A percentile compares a stretch with the other conserved stretches of the same genome.
phyloP scores from a whole-genome alignment of 148 eudicot species.

The Vaccinium corymbosum region DNA sequence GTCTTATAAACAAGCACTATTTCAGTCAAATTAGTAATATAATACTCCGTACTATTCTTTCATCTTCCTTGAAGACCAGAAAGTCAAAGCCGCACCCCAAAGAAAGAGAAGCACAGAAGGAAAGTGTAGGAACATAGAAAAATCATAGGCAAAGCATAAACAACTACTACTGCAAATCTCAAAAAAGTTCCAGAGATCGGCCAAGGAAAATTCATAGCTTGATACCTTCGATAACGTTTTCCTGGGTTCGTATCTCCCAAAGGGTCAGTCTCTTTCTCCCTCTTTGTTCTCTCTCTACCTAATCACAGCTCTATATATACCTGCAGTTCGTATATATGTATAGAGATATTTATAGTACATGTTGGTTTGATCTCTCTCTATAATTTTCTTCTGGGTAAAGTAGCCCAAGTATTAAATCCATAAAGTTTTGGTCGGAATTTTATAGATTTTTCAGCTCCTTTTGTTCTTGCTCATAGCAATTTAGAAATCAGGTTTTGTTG shows the following conservation, averaged over 20 bases:
- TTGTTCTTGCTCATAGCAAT: not conserved
- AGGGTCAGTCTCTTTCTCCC: constrained; percentile 14
- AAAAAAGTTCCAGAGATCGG: constrained; percentile 6
- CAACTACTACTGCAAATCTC: not conserved
- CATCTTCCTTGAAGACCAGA: not conserved
- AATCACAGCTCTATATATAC: not conserved
- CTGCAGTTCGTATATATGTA: not conserved
- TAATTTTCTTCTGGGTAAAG: not conserved
- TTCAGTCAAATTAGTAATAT: not conserved
- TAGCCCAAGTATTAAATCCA: not conserved
- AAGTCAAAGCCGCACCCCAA: not conserved
- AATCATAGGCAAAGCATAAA: not conserved
- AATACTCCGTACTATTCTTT: not conserved
- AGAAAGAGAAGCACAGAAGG: not conserved
- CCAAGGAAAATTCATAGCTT: not conserved
- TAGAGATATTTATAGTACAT: not conserved
- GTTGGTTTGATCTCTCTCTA: not conserved
- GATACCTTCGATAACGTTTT: not conserved
- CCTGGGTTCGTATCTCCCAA: not conserved
- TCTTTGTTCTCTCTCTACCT: not conserved
- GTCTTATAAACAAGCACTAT: not conserved
- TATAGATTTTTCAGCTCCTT: not conserved
- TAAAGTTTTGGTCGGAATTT: not conserved
- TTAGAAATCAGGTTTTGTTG: not conserved
- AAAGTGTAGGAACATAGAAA: not conserved